Conservation (phyloP, 2,329 filamentous ascomycete species). For the Dactylellina parvicollis region DNA sequence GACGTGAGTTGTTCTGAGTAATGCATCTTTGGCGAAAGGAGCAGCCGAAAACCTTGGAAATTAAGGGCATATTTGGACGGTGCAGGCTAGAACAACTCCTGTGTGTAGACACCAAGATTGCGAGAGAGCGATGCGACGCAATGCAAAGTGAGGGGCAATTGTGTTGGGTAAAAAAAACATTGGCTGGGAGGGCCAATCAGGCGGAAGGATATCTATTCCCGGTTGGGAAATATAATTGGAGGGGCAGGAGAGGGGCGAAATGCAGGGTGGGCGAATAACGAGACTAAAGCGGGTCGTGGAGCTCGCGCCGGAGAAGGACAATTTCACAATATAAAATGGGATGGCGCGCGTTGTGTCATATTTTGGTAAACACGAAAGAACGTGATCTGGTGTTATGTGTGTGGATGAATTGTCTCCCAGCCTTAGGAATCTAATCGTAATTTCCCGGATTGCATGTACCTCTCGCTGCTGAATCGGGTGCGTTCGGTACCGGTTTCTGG, state of each 20-base stretch:
- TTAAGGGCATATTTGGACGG: background rate
- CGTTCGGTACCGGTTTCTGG: conserved; percentile 6
- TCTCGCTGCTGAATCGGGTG: background rate
- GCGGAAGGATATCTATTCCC: conserved; percentile 13
- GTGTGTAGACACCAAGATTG: background rate
- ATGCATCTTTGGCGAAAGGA: conserved; percentile 41
- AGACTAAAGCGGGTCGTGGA: background rate
- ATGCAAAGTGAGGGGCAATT: conserved; percentile 15
- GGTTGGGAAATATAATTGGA: conserved; percentile 20
- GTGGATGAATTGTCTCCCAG: conserved; percentile 4
- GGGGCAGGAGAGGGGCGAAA: conserved; percentile 25
- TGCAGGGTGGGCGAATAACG: conserved; percentile 9
- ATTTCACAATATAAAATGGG: conserved; percentile 15
- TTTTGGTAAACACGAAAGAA: conserved; percentile 33
- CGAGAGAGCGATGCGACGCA: background rate
- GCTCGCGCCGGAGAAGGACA: conserved; percentile 6
- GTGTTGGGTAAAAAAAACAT: conserved; percentile 8
- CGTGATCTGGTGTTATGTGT: conserved; percentile 31
- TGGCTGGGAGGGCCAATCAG: conserved; percentile 12
- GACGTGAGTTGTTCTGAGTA: conserved; percentile 24
- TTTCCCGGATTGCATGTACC: background rate
- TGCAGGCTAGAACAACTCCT: background rate
- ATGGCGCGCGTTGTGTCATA: conserved; percentile 51
- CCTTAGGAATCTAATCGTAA: too few relatives aligned
- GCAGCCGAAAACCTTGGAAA: too few relatives aligned